phyloP scores from a whole-genome alignment of 257 asterid genomes.

The Craterostigma plantagineum region DNA sequence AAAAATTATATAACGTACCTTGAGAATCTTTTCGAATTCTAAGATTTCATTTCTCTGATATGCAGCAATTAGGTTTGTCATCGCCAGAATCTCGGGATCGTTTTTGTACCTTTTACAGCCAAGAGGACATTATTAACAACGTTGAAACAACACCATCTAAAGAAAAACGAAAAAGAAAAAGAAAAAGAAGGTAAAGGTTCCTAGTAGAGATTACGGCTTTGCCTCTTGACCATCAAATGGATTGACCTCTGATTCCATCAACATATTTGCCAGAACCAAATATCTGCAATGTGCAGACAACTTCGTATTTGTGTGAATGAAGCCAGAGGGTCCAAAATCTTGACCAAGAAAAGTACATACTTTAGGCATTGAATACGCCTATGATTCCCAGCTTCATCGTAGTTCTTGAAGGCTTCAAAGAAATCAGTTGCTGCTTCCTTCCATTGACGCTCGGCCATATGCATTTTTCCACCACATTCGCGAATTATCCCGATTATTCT shows the following conservation, averaged over 20 bases:
- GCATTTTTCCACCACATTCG: conserved; percentile 99
- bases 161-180: too few species aligned
- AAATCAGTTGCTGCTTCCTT: conserved; percentile 94
- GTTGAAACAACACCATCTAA: too few species aligned
- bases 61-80: conserved; percentile 94
- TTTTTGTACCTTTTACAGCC: conserved; percentile 50
- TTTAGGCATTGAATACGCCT: conserved; percentile 92
- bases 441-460: conserved; percentile 97
- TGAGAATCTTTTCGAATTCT: conserved; percentile 89
- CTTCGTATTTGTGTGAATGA: neutral
- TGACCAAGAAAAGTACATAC: conserved; percentile 20
- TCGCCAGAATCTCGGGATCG: conserved; percentile 92
- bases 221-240: conserved; percentile 99
- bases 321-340: neutral
- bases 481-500: conserved; percentile 97
- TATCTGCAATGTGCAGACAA: conserved; percentile 29
- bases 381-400: conserved; percentile 97
- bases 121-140: neutral
- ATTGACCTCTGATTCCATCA: conserved; percentile 95
- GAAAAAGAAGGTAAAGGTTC: conserved; percentile 7
- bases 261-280: conserved; percentile 96
- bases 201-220: conserved; percentile 59
- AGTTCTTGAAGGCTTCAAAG: conserved; percentile 93
- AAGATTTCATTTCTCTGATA: conserved; percentile 91
- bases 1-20: conserved; percentile 39